Base-by-base conservation (phyloP, 2,329 filamentous ascomycete species). In the Proliferodiscus dingleyae region DNA sequence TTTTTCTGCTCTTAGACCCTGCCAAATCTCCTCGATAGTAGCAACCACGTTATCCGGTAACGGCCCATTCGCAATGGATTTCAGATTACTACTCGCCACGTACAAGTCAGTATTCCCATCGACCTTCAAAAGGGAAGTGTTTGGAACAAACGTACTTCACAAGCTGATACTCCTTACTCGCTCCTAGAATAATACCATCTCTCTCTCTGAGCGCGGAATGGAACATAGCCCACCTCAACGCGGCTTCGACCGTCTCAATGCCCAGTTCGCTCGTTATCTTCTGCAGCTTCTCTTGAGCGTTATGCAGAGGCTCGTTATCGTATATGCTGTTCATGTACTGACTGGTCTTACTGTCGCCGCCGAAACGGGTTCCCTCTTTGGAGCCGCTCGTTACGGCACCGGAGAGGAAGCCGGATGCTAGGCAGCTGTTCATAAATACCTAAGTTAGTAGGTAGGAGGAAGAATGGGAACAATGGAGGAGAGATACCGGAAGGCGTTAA, bases 101-200 rank as follows among this genome's bases (percentile, higher is more conserved):
- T n/a, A n/a, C n/a, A n/a, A n/a, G n/a, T n/a, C n/a, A n/a, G n/a
- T n/a, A n/a, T n/a, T n/a, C n/a, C n/a, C n/a, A n/a, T n/a, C n/a
- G n/a, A n/a, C n/a, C n/a, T n/a, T n/a, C n/a, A n/a, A n/a, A n/a
- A n/a, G n/a, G n/a, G n/a, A n/a, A n/a, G n/a, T n/a, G n/a, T n/a
- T 11, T 26, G 24, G 6, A 6, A 26, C 6, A 26, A 6, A 26
- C 24, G 6, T 11, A 26, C 24, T 16, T 16, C 30, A n/a, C 15
- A 16, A 33, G n/a, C 30, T 33, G 30, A 4, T 11, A 11, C 11
- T n/a, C 11, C n/a, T 33, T 40, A 40, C 26, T 45, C 24, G 34
- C 36, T 15, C 34, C 42, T 18, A 45, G 13, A 11, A 33, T 34
- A 30, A 45, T 24, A 16, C 22, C 36, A 39, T 45, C 34, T 4